phyloP scores from a whole-genome alignment of 23 red algal species.

The Gracilaria domingensis region DNA sequence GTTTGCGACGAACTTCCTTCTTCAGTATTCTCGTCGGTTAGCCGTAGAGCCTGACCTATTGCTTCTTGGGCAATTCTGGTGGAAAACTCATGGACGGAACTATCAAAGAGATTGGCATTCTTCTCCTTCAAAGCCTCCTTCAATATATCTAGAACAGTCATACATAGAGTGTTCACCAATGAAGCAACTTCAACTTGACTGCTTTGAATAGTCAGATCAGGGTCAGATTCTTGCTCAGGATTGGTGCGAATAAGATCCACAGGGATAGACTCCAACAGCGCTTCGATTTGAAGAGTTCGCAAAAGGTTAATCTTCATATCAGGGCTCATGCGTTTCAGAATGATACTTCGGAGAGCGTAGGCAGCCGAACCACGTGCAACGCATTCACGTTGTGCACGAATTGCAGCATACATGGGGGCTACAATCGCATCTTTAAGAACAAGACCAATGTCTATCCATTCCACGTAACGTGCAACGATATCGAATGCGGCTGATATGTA shows the following conservation, averaged over 20 bases:
- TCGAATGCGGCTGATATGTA: conserved; percentile 66
- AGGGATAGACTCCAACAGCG: conserved; percentile 58
- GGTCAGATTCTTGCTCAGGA: conserved; percentile 13
- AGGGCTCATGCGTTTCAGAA: conserved; percentile 81
- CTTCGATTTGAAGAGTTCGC: conserved; percentile 56
- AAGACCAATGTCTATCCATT: conserved; percentile 93
- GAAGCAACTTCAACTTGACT: conserved; percentile 74
- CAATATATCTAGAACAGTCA: conserved; percentile 64
- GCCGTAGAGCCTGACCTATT: conserved; percentile 23
- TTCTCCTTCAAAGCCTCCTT: conserved; percentile 63
- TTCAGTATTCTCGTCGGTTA: conserved; percentile 49
- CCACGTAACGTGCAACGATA: conserved; percentile 74
- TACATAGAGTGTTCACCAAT: conserved; percentile 81
- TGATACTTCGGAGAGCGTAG: conserved; percentile 68
- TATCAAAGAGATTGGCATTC: conserved; percentile 20
- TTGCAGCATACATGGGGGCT: conserved; percentile 54
- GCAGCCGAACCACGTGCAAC: conserved; percentile 41
- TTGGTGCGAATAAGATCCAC: conserved; percentile 14
- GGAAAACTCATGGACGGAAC: background rate
- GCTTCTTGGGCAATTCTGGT: conserved; percentile 29
- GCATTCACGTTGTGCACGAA: conserved; percentile 34
- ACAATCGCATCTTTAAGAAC: conserved; percentile 55
- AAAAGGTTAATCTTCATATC: conserved; percentile 74
- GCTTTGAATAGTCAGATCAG: conserved; percentile 66
- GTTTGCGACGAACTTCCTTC: conserved; percentile 55